A percentile compares a stretch with the other conserved stretches of the same genome.
Conservation (phyloP, 129 eudicot genomes). For the Arctium minus region DNA sequence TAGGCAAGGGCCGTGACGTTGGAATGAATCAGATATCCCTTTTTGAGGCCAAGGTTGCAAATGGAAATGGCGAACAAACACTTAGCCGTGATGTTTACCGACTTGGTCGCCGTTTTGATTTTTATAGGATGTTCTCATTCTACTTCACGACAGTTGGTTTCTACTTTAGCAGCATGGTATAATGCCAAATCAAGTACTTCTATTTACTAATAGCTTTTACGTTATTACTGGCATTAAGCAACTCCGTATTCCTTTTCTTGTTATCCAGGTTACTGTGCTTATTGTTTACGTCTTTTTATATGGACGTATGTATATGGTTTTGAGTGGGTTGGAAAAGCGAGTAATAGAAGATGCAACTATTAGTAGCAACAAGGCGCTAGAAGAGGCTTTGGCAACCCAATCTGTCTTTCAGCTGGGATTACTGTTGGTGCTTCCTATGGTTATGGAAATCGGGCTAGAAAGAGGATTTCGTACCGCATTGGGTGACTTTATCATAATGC, state of each 20-base stretch:
- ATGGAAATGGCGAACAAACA: constrained; percentile 98
- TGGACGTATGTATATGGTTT: constrained; percentile 83
- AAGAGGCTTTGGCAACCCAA: constrained; percentile 84
- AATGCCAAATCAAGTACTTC: not conserved
- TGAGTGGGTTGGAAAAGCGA: constrained; percentile 80
- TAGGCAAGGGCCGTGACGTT: constrained; percentile 95
- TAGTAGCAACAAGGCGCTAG: constrained; percentile 51
- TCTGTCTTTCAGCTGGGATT: constrained; percentile 78
- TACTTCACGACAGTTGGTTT: constrained; percentile 95
- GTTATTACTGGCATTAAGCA: not conserved
- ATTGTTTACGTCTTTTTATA: constrained; percentile 71
- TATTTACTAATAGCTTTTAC: constrained; percentile 17
- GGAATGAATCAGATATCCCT: constrained; percentile 95
- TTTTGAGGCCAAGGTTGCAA: constrained; percentile 95
- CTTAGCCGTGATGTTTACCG: constrained; percentile 94
- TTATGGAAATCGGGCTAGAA: constrained; percentile 92
- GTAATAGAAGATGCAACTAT: constrained; percentile 50
- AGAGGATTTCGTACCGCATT: constrained; percentile 88
- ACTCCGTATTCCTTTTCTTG: constrained; percentile 2
- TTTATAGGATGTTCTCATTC: constrained; percentile 87
- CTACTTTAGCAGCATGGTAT: constrained; percentile 98
- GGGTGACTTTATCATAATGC: constrained; percentile 84
- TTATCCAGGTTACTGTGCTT: constrained; percentile 80
- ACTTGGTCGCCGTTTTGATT: constrained; percentile 93
- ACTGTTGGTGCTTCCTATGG: constrained; percentile 84